Evolutionary conservation across 352 stramenopile genomes (phyloP).

Genomic region (Aphanomyces euteiches): DNA sequence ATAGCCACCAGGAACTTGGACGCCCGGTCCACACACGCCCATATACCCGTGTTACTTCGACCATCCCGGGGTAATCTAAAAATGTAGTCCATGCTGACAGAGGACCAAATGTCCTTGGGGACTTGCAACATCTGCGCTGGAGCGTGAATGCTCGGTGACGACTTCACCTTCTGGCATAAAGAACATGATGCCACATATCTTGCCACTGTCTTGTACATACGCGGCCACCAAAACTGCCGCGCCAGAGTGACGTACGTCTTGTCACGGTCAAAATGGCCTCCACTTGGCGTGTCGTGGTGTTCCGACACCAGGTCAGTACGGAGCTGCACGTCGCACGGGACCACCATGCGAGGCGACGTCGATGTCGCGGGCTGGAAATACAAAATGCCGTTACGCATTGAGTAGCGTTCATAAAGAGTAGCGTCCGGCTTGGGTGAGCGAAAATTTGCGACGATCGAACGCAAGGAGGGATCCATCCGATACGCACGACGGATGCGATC

Average conservation of each 20-base stretch:
- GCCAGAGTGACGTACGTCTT: not conserved
- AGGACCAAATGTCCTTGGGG: not conserved
- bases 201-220: not conserved
- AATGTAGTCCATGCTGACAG: not conserved
- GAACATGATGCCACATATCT: not conserved
- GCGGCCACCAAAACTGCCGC: not conserved
- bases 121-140: not conserved
- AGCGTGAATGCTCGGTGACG: not conserved
- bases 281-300: not conserved
- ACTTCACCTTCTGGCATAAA: not conserved
- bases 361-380: too few species aligned
- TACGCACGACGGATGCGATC: too few species aligned
- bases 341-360: too few species aligned
- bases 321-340: too few species aligned
- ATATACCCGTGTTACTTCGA: not conserved
- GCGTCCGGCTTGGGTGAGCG: too few species aligned
- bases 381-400: too few species aligned
- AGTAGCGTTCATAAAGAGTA: too few species aligned
- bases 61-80: not conserved
- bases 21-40: not conserved
- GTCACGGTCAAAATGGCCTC: not conserved
- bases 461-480: too few species aligned
- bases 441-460: too few species aligned
- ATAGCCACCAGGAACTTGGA: not conserved
- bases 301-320: too few species aligned